Percentiles rank a stretch among this genome's conserved stretches.
Conservation (phyloP, 352 stramenopile genomes). For the Globisporangium mamillatum region DNA sequence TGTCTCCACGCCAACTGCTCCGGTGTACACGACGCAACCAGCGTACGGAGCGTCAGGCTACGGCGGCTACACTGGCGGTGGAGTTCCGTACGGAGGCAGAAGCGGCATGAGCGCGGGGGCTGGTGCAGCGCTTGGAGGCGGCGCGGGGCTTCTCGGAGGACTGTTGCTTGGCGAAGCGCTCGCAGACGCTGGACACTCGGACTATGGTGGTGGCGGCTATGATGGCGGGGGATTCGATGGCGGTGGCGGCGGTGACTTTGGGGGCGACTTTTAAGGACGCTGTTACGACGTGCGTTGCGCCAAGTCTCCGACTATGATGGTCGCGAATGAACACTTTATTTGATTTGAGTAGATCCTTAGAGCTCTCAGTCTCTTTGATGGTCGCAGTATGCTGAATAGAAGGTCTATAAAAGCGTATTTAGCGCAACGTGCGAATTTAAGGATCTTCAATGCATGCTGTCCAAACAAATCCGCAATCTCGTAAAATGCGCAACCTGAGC, state of each 20-base stretch:
- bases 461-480: background rate
- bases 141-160: conserved; percentile 44
- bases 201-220: background rate
- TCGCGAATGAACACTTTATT: background rate
- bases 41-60: conserved; percentile 19
- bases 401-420: background rate
- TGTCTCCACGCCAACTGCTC: background rate
- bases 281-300: background rate
- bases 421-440: background rate
- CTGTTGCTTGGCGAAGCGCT: conserved; percentile 36
- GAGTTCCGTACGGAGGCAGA: conserved; percentile 9
- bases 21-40: conserved; percentile 22
- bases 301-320: background rate
- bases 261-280: conserved; percentile 42
- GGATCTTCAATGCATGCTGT: background rate
- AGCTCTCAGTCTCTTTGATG: background rate
- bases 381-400: background rate
- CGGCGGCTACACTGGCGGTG: conserved; percentile 15
- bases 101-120: conserved; percentile 46
- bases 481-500: background rate
- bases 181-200: conserved; percentile 26
- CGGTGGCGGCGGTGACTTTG: conserved; percentile 28
- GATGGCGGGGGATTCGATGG: conserved; percentile 5
- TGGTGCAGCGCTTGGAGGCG: conserved; percentile 41
- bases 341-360: background rate